Conservation (phyloP, 306 rosid species). For the Cucurbita argyrosperma region DNA sequence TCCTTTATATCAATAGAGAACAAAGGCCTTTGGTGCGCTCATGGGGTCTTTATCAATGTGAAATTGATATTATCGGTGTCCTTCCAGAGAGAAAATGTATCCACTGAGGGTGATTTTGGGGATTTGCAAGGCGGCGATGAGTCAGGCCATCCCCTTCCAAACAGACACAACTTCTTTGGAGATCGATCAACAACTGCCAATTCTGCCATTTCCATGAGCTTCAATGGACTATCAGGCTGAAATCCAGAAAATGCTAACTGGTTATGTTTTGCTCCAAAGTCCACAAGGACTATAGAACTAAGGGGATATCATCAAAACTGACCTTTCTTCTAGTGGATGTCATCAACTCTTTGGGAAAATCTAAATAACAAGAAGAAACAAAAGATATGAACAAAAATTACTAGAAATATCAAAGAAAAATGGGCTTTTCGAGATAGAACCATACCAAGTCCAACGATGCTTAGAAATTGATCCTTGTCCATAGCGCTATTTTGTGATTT, state of each 20-base stretch:
- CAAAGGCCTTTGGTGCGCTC: background rate
- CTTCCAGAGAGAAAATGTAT: conserved; percentile 17
- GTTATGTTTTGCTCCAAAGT: background rate
- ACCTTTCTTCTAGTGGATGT: conserved; percentile 20
- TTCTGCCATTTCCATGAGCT: conserved; percentile 27
- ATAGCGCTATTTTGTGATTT: conserved; percentile 17
- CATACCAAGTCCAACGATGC: conserved; percentile 30
- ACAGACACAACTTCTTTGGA: conserved; percentile 4
- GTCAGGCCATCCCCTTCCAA: conserved; percentile 1
- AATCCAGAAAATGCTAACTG: background rate
- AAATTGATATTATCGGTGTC: conserved; percentile 23
- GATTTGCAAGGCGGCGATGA: conserved; percentile 22
- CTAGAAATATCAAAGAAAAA: background rate
- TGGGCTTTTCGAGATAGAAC: background rate
- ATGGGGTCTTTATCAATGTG: conserved; percentile 40
- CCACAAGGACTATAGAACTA: background rate
- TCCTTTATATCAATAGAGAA: too few relatives aligned
- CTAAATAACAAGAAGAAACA: conserved; percentile 11
- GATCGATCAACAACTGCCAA: conserved; percentile 9
- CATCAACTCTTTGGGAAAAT: conserved; percentile 16
- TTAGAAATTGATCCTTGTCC: conserved; percentile 22
- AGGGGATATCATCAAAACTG: background rate
- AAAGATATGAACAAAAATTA: background rate
- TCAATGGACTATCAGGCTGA: conserved; percentile 20
- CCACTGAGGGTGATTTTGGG: conserved; percentile 18